Conservation (phyloP, 208 protist genomes). For the Crithidia thermophila region DNA sequence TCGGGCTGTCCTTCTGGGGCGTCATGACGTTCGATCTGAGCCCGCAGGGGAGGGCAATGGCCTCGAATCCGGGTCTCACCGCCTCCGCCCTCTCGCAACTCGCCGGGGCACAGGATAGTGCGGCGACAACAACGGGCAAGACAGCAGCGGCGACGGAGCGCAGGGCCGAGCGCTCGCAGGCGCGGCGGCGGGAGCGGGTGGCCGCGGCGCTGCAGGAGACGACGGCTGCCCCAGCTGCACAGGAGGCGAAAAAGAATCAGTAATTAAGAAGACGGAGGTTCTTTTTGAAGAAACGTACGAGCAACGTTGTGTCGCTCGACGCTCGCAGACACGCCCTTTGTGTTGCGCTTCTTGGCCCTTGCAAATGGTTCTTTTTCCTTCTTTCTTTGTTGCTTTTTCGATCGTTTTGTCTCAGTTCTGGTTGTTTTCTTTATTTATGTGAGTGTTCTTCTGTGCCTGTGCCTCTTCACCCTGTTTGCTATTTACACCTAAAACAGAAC, state of each 20-base stretch:
- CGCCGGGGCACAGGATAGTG: background rate
- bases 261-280: too few species aligned
- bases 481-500: too few species aligned
- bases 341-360: background rate
- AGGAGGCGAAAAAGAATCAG: conserved; percentile 31
- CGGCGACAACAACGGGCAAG: too few species aligned
- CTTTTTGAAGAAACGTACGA: too few species aligned
- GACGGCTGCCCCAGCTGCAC: background rate
- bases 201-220: conserved; percentile 1
- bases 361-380: background rate
- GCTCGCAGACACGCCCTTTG: background rate
- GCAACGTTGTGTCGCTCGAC: too few species aligned
- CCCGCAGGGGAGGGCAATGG: background rate
- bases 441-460: too few species aligned
- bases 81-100: conserved; percentile 18
- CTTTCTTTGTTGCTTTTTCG: background rate
- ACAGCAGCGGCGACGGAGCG: background rate
- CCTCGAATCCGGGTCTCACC: conserved; percentile 7
- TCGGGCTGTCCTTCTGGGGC: conserved; percentile 29
- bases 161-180: background rate
- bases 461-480: too few species aligned
- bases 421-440: background rate
- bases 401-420: background rate
- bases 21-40: conserved; percentile 22
- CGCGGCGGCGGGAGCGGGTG: background rate